Conservation (phyloP, 768 basidiomycete species). For the Termitomyces sp. region DNA sequence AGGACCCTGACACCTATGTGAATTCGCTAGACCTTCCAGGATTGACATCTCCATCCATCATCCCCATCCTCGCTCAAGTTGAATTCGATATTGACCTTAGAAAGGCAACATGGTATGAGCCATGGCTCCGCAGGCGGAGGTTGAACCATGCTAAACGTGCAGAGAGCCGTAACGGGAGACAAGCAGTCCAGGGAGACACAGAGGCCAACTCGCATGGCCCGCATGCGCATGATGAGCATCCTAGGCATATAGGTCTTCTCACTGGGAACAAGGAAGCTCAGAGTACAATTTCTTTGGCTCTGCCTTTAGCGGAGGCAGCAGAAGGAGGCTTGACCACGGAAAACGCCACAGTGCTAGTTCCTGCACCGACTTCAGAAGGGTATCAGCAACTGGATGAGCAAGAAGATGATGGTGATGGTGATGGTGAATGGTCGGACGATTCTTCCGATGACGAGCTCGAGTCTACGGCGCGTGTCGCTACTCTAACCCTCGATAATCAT, state of each 20-base stretch:
- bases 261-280: conserved; percentile 42
- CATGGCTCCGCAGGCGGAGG: conserved; percentile 67
- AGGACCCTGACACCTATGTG: conserved; percentile 29
- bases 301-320: conserved; percentile 15
- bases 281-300: conserved; percentile 24
- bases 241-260: conserved; percentile 44
- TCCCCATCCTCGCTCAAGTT: conserved; percentile 87
- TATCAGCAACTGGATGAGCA: conserved; percentile 25
- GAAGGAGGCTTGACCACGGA: conserved; percentile 5
- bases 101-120: conserved; percentile 81
- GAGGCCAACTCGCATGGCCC: conserved; percentile 16
- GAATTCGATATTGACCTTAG: conserved; percentile 89
- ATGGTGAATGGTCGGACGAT: conserved; percentile 16
- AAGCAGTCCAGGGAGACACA: conserved; percentile 14
- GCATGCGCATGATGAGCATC: conserved; percentile 20
- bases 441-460: conserved; percentile 31
- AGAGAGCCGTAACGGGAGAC: conserved; percentile 31
- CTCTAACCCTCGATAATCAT: conserved; percentile 19
- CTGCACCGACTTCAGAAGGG: conserved; percentile 5
- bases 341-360: neutral
- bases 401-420: conserved; percentile 1
- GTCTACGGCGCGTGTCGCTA: conserved; percentile 31
- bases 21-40: conserved; percentile 62
- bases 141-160: conserved; percentile 55
- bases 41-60: conserved; percentile 53